These are phyloP conservation scores for Termitomyces sp. DNA, from an alignment of 768 basidiomycete species.

Conservation along the genomic window DNA sequence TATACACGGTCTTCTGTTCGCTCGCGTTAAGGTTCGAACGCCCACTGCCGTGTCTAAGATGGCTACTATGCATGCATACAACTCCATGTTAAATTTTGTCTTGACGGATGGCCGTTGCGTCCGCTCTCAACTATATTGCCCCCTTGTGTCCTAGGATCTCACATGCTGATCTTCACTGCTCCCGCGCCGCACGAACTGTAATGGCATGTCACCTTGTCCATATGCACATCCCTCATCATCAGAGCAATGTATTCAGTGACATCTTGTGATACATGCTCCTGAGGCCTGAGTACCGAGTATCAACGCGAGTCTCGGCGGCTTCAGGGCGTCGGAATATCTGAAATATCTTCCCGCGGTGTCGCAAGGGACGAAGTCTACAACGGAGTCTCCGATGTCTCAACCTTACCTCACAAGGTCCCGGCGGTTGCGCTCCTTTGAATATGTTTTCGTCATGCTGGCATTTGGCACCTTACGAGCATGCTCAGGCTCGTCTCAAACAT, in stretches of 20 bases:
- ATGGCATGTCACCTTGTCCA: neutral
- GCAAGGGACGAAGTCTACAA: neutral
- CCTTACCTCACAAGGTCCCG: neutral
- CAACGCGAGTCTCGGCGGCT: constrained; percentile 2
- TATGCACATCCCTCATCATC: too few relatives aligned
- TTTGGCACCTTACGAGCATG: neutral
- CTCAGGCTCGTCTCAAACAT: neutral
- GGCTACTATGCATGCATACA: neutral
- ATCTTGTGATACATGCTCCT: neutral
- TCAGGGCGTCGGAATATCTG: neutral
- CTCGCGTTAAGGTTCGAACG: neutral
- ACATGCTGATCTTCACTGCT: neutral
- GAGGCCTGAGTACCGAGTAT: too few relatives aligned
- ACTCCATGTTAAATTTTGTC: neutral
- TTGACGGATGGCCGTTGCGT: neutral
- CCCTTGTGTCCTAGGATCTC: neutral
- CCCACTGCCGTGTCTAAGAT: neutral
- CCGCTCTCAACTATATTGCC: too few relatives aligned
- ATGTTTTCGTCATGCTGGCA: neutral
- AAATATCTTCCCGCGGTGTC: constrained; percentile 1
- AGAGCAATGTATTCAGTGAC: neutral
- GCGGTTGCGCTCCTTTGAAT: constrained; percentile 1
- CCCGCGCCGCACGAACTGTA: neutral
- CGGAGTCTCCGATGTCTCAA: neutral
- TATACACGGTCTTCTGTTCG: neutral